Percentiles rank a stretch among this genome's conserved stretches.
phyloP scores from a whole-genome alignment of 2,329 filamentous ascomycete species.

The Neofusicoccum cordaticola region DNA sequence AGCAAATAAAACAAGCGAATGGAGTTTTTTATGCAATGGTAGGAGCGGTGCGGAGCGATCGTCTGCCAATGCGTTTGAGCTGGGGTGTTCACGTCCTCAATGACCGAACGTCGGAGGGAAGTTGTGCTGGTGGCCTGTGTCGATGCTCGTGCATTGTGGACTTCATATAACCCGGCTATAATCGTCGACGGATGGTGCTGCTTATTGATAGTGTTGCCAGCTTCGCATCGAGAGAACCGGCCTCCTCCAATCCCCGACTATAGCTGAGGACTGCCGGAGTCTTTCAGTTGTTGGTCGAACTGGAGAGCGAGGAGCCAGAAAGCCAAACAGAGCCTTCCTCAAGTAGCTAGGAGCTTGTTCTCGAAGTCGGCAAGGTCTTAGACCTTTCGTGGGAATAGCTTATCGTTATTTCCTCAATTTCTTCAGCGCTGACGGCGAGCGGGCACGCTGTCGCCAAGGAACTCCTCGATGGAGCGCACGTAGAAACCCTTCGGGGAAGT shows the following conservation, averaged over 20 bases:
- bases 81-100: not conserved
- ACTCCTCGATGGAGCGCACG: slow-evolving; percentile 1
- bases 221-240: not conserved
- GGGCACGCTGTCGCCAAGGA: not conserved
- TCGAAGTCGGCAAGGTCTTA: not conserved
- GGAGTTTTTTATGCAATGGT: not conserved
- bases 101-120: not conserved
- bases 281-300: not conserved
- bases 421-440: not conserved
- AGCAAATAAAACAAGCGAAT: not conserved
- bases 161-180: not conserved
- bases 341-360: not conserved
- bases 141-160: not conserved
- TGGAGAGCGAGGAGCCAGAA: not conserved
- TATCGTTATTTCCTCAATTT: too few relatives aligned
- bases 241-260: too few relatives aligned
- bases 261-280: not conserved
- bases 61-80: not conserved
- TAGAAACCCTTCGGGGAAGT: slow-evolving; percentile 6
- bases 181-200: not conserved
- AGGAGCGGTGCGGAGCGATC: not conserved
- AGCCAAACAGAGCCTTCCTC: not conserved
- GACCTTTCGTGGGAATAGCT: not conserved
- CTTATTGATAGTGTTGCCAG: too few relatives aligned
- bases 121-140: not conserved